phyloP scores from a whole-genome alignment of 495 filamentous ascomycete genomes.

The Penicillium argentinense region DNA sequence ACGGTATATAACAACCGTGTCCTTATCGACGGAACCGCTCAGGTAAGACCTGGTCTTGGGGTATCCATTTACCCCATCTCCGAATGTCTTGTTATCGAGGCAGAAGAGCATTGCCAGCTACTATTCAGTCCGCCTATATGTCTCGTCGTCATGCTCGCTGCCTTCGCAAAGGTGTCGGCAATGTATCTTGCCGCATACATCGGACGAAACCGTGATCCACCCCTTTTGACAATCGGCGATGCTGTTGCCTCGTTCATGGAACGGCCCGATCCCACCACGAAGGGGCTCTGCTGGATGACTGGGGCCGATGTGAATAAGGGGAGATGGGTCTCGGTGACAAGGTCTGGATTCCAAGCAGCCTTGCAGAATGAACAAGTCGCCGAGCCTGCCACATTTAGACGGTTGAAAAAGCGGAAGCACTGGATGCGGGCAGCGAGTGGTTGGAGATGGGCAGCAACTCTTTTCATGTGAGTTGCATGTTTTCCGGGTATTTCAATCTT shows the following conservation, averaged over 20 bases:
- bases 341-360: neutral
- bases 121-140: slow-evolving; percentile 45
- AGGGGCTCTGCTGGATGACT: slow-evolving; percentile 17
- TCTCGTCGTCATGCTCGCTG: slow-evolving; percentile 37
- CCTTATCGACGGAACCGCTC: neutral
- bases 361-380: neutral
- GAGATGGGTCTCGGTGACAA: neutral
- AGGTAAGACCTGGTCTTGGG: no score
- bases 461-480: neutral
- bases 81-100: slow-evolving; percentile 9
- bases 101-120: slow-evolving; percentile 40
- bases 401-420: neutral
- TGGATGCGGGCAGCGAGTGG: neutral
- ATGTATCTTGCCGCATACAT: slow-evolving; percentile 28
- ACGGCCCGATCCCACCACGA: slow-evolving; percentile 19
- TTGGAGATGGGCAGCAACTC: neutral
- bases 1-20: neutral
- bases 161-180: slow-evolving; percentile 37
- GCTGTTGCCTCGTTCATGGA: slow-evolving; percentile 27
- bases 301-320: neutral
- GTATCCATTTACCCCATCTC: no score
- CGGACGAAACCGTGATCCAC: neutral
- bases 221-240: slow-evolving; percentile 25
- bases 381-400: neutral
- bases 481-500: neutral